phyloP scores from a whole-genome alignment of 345 rosid genomes.

The Arabis hirsuta region DNA sequence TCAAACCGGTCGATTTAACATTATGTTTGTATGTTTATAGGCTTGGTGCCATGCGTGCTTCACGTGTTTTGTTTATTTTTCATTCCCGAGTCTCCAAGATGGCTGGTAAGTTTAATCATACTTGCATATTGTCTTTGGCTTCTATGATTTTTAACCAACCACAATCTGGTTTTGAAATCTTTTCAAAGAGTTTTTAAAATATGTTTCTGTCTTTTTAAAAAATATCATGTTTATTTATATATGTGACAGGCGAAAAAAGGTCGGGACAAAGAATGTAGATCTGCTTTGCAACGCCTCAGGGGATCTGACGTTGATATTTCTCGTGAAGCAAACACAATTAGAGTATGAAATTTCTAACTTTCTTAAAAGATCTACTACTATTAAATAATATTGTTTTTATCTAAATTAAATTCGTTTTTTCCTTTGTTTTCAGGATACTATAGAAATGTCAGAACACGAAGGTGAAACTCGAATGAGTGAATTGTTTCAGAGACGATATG shows the following conservation, averaged over 20 bases:
- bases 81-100: constrained; percentile 51
- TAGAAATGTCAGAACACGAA: constrained; percentile 26
- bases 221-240: not conserved
- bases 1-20: constrained; percentile 11
- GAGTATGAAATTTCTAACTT: constrained; percentile 18
- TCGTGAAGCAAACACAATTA: constrained; percentile 43
- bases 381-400: not conserved
- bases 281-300: constrained; percentile 46
- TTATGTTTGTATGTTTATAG: constrained; percentile 25
- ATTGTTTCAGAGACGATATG: constrained; percentile 46
- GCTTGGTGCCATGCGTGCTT: constrained; percentile 37
- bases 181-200: not conserved
- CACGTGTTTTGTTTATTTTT: constrained; percentile 39
- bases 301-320: constrained; percentile 48
- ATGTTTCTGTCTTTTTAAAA: not conserved
- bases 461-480: constrained; percentile 32
- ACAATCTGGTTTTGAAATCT: not conserved
- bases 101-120: constrained; percentile 44
- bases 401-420: too few relatives aligned
- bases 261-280: constrained; percentile 42
- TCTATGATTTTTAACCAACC: not conserved
- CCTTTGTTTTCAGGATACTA: constrained; percentile 26
- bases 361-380: not conserved
- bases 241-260: constrained; percentile 40
- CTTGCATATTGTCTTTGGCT: not conserved